Percentiles rank a stretch among this genome's conserved stretches.
Conservation (phyloP, 148 eudicot genomes). For the Persicaria tinctoria region DNA sequence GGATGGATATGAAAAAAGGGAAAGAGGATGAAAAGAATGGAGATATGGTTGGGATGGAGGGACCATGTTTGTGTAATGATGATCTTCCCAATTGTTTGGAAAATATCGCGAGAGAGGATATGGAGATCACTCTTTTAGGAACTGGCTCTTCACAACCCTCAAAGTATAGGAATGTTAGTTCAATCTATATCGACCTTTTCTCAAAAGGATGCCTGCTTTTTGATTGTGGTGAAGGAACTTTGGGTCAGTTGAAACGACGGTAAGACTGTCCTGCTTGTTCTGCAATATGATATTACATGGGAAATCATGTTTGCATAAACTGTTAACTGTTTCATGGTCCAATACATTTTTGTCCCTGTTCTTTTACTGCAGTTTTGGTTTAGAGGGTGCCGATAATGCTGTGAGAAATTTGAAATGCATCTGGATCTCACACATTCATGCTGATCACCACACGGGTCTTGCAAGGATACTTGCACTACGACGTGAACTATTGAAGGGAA, state of each 20-base stretch:
- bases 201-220: conserved; percentile 75
- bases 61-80: conserved; percentile 60
- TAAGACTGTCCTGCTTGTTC: conserved; percentile 14
- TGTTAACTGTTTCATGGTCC: background rate
- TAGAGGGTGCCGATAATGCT: conserved; percentile 81
- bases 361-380: conserved; percentile 53
- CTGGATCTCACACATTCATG: conserved; percentile 98
- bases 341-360: background rate
- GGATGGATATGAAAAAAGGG: conserved; percentile 24
- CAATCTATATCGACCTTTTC: conserved; percentile 81
- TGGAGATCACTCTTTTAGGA: conserved; percentile 92
- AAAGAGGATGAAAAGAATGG: conserved; percentile 16
- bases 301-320: background rate
- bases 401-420: conserved; percentile 61
- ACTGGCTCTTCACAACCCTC: conserved; percentile 99
- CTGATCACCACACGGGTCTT: conserved; percentile 96
- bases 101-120: conserved; percentile 72
- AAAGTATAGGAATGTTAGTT: conserved; percentile 89
- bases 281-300: background rate
- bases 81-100: conserved; percentile 68
- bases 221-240: conserved; percentile 95
- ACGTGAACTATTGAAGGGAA: conserved; percentile 56
- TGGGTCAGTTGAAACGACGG: conserved; percentile 98
- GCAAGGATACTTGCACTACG: conserved; percentile 88
- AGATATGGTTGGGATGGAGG: conserved; percentile 33